A percentile compares a stretch with the other conserved stretches of the same genome.
Conservation (phyloP, 116 monocot species). For the Iris pallida region DNA sequence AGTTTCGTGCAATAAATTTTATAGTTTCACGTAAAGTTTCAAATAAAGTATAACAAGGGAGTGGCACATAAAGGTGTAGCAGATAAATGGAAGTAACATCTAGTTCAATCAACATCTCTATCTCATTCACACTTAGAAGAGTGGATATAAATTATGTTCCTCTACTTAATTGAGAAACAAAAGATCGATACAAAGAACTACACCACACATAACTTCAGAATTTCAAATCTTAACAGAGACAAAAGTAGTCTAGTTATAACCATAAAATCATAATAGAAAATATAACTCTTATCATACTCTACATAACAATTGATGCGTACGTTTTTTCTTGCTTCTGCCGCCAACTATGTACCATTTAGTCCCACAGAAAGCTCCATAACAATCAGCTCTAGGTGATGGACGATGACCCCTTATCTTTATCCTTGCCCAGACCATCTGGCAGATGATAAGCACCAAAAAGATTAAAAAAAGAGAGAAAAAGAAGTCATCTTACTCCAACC, state of each 20-base stretch:
- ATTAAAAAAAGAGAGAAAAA: neutral
- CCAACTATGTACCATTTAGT: slow-evolving; percentile 96
- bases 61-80: too few relatives aligned
- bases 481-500: too few relatives aligned
- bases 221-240: neutral
- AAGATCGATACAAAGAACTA: neutral
- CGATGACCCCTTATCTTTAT: slow-evolving; percentile 74
- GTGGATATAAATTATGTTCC: too few relatives aligned
- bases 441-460: slow-evolving; percentile 12
- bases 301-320: slow-evolving; percentile 44
- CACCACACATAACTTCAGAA: neutral
- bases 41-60: too few relatives aligned
- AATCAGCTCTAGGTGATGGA: slow-evolving; percentile 90
- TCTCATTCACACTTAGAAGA: too few relatives aligned
- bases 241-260: neutral
- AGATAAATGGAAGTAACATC: too few relatives aligned
- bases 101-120: too few relatives aligned
- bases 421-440: slow-evolving; percentile 92
- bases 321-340: slow-evolving; percentile 97
- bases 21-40: too few relatives aligned
- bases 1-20: too few relatives aligned
- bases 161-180: too few relatives aligned
- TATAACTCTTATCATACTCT: slow-evolving; percentile 14
- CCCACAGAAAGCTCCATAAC: slow-evolving; percentile 84
- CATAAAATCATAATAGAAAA: slow-evolving; percentile 2